Conservation (phyloP, 768 basidiomycete species). For the Suillus occidentalis region DNA sequence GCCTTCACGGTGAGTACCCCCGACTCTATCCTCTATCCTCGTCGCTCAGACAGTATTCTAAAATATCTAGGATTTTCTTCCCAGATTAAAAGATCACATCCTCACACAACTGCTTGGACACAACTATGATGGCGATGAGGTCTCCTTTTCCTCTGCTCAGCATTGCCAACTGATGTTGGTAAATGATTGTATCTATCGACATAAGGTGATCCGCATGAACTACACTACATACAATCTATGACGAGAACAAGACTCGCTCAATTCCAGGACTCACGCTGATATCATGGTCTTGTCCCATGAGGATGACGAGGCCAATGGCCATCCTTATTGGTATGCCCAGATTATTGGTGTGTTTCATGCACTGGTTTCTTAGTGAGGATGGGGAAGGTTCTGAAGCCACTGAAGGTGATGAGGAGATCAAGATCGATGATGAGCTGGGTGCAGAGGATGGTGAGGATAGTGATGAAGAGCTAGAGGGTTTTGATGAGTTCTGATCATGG, state of each 20-base stretch:
- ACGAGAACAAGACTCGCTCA: conserved; percentile 39
- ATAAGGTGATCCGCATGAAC: conserved; percentile 12
- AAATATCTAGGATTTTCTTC: conserved; percentile 17
- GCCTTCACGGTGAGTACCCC: not conserved
- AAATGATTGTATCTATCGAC: conserved; percentile 24
- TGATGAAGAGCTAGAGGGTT: not conserved
- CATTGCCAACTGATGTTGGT: conserved; percentile 19
- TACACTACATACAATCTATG: conserved; percentile 32
- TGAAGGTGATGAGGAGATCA: no score
- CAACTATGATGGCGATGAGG: conserved; percentile 30
- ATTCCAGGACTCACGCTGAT: conserved; percentile 29
- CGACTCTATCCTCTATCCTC: not conserved
- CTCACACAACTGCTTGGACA: conserved; percentile 10
- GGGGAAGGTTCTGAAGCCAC: not conserved
- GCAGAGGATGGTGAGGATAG: not conserved
- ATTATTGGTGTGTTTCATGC: not conserved
- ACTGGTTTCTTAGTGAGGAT: not conserved
- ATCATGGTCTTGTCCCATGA: not conserved
- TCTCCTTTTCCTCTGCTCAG: conserved; percentile 18
- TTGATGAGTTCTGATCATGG: no score
- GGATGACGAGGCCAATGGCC: conserved; percentile 8
- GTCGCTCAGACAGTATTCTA: no score
- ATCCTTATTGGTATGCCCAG: conserved; percentile 40
- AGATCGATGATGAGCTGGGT: not conserved
- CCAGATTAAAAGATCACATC: conserved; percentile 20